These are phyloP conservation scores for Myxozyma geophila DNA, from an alignment of 805 yeast species.

Conservation along the genomic window DNA sequence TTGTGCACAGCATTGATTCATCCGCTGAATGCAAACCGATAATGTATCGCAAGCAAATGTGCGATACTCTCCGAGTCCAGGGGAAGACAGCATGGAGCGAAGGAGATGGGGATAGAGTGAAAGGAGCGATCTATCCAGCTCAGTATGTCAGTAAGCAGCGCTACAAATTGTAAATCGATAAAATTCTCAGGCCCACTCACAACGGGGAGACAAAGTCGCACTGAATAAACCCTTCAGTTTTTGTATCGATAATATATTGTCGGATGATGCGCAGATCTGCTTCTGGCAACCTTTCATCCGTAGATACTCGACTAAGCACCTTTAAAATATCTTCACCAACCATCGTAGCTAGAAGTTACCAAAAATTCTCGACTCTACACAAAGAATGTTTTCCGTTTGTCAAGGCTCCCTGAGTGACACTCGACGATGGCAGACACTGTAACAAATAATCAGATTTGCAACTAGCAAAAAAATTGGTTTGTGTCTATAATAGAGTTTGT, in stretches of 20 bases:
- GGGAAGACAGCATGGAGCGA: slow-evolving; percentile 43
- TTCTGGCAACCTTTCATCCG: slow-evolving; percentile 5
- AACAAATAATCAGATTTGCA: no score
- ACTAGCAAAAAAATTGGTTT: no score
- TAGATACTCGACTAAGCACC: neutral
- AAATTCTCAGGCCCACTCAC: neutral
- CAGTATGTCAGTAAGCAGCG: neutral
- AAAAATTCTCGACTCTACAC: no score
- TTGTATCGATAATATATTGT: slow-evolving; percentile 10
- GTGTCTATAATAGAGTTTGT: no score
- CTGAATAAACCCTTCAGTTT: slow-evolving; percentile 1
- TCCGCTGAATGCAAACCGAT: slow-evolving; percentile 66
- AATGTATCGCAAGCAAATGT: slow-evolving; percentile 61
- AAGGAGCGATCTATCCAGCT: slow-evolving; percentile 7
- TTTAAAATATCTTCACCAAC: neutral
- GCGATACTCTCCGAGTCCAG: slow-evolving; percentile 49
- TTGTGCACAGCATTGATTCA: slow-evolving; percentile 48
- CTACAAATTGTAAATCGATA: neutral
- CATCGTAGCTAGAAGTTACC: neutral
- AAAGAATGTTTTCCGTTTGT: no score
- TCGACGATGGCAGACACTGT: no score
- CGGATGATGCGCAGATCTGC: slow-evolving; percentile 3
- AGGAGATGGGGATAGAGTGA: slow-evolving; percentile 43
- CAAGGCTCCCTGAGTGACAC: no score
- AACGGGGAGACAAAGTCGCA: neutral